Conservation (phyloP, 192 early-diverging fungal genomes). For the Podila clonocystis region DNA sequence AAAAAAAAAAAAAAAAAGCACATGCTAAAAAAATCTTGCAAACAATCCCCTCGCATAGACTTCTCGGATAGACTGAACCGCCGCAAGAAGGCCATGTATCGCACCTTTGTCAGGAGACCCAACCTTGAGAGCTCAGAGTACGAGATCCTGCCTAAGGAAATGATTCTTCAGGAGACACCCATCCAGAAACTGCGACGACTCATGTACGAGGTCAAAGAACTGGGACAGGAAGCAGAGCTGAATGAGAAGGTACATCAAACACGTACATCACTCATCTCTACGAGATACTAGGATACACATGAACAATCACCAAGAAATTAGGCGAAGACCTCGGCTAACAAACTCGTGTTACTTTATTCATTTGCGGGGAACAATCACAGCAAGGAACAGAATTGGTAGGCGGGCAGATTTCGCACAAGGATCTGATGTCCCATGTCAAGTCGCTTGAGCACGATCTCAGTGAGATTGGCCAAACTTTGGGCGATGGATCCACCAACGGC, state of each 20-base stretch:
- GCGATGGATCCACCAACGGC: slow-evolving; percentile 36
- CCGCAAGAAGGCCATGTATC: slow-evolving; percentile 69
- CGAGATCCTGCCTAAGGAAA: slow-evolving; percentile 63
- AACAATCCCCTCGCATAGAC: slow-evolving; percentile 31
- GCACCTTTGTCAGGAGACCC: slow-evolving; percentile 59
- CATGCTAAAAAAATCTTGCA: not conserved
- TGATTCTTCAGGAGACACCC: slow-evolving; percentile 71
- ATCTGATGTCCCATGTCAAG: slow-evolving; percentile 59
- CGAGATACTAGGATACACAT: no score
- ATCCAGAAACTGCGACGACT: slow-evolving; percentile 81
- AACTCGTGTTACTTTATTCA: not conserved
- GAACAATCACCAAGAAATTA: no score
- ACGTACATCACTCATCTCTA: not conserved
- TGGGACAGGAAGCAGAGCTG: slow-evolving; percentile 71
- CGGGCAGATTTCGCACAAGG: slow-evolving; percentile 52
- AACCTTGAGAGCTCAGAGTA: slow-evolving; percentile 63
- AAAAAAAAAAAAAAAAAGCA: not conserved
- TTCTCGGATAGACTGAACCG: slow-evolving; percentile 66
- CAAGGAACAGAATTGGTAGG: slow-evolving; percentile 41
- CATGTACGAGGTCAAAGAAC: slow-evolving; percentile 85
- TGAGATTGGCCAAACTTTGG: slow-evolving; percentile 56
- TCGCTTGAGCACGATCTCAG: slow-evolving; percentile 61
- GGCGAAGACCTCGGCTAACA: no score
- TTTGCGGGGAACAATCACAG: not conserved
- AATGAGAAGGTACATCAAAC: slow-evolving; percentile 56